A percentile compares a stretch with the other conserved stretches of the same genome.
Conservation (phyloP, 805 yeast species). For the Wickerhamomyces bovis region DNA sequence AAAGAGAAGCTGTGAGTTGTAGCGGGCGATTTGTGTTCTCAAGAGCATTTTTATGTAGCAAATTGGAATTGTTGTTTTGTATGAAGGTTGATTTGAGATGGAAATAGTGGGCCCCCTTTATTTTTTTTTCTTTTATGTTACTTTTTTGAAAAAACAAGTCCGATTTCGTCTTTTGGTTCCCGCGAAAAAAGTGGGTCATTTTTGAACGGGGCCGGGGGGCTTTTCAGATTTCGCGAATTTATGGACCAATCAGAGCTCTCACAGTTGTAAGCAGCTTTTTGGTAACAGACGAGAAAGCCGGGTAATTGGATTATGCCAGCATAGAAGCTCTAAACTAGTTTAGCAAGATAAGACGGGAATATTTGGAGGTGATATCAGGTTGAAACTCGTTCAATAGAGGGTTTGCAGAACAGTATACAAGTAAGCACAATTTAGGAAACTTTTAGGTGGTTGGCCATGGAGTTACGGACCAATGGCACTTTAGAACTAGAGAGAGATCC, state of each 20-base stretch:
- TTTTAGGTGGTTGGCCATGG: no score
- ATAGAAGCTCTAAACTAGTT: no score
- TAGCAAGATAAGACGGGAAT: no score
- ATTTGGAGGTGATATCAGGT: no score
- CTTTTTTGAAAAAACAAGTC: not conserved
- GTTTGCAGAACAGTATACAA: no score
- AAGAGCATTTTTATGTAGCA: not conserved
- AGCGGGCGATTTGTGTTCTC: not conserved
- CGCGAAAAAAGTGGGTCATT: not conserved
- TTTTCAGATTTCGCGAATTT: not conserved
- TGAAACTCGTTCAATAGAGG: no score
- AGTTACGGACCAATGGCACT: no score
- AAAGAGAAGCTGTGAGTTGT: not conserved
- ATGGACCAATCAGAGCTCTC: not conserved
- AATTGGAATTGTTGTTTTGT: not conserved
- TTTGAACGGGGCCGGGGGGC: not conserved
- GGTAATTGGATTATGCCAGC: not conserved
- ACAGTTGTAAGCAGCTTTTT: not conserved
- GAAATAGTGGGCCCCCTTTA: not conserved
- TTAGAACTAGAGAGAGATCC: no score
- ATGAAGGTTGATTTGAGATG: not conserved
- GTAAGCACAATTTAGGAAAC: no score
- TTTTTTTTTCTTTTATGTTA: not conserved
- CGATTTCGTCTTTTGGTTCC: not conserved
- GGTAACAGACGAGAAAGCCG: not conserved